Evolutionary conservation across 495 filamentous ascomycete genomes (phyloP).

Genomic region (Penicillium ucsense): DNA sequence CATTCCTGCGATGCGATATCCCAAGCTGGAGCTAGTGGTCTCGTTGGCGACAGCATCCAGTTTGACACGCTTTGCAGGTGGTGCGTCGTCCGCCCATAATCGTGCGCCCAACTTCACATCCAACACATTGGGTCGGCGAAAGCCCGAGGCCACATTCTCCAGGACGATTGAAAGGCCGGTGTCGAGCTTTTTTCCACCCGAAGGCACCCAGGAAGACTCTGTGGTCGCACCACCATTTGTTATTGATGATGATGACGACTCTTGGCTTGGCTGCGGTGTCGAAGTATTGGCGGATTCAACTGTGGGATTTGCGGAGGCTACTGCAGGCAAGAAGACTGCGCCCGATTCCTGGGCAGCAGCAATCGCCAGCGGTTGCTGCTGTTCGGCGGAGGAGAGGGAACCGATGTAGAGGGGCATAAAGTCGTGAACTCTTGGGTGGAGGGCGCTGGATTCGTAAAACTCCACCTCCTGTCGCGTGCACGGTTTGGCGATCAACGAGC

Average conservation of each 20-base stretch:
- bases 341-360: constrained; percentile 31
- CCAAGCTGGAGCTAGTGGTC: constrained; percentile 72
- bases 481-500: constrained; percentile 87
- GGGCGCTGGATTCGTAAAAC: constrained; percentile 76
- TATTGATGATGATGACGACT: constrained; percentile 2
- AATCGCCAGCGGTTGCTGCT: constrained; percentile 39
- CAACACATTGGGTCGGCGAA: constrained; percentile 80
- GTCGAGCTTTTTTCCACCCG: constrained; percentile 47
- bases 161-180: constrained; percentile 77
- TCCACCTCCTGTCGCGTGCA: constrained; percentile 78
- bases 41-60: constrained; percentile 69
- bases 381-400: constrained; percentile 49
- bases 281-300: constrained; percentile 1
- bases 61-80: constrained; percentile 61
- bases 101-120: constrained; percentile 85
- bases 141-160: constrained; percentile 76
- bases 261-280: constrained; percentile 1
- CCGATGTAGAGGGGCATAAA: constrained; percentile 83
- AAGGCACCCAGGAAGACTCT: constrained; percentile 34
- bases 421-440: constrained; percentile 61
- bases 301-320: not conserved
- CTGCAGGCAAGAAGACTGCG: constrained; percentile 28
- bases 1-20: constrained; percentile 91
- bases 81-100: constrained; percentile 79
- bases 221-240: not conserved